phyloP scores from a whole-genome alignment of 1,139 yeast genomes.

The Torulaspora globosa region DNA sequence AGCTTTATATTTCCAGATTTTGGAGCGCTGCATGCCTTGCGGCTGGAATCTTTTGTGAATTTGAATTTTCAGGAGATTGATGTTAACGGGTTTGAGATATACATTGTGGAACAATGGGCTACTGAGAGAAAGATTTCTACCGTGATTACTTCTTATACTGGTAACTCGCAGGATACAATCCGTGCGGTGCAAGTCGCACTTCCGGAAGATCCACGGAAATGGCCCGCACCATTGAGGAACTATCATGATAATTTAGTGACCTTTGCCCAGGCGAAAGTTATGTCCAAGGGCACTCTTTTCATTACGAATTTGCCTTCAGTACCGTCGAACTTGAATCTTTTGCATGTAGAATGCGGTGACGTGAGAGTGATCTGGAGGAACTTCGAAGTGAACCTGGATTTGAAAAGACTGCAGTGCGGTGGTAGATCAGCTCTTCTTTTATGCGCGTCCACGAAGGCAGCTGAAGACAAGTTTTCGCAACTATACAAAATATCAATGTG shows the following conservation, averaged over 20 bases:
- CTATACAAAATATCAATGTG: constrained; percentile 52
- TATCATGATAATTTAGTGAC: constrained; percentile 64
- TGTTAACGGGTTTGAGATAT: constrained; percentile 74
- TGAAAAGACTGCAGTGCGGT: constrained; percentile 74
- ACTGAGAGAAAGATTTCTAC: constrained; percentile 63
- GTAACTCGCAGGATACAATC: constrained; percentile 62
- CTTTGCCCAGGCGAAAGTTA: constrained; percentile 51
- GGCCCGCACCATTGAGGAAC: constrained; percentile 57
- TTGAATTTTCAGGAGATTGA: constrained; percentile 43
- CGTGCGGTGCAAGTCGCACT: constrained; percentile 58
- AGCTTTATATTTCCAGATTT: constrained; percentile 47
- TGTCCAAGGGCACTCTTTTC: constrained; percentile 56
- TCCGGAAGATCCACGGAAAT: constrained; percentile 49
- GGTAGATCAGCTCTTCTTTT: constrained; percentile 76
- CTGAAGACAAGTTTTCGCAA: constrained; percentile 77
- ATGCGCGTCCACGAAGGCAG: constrained; percentile 67
- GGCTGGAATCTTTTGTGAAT: constrained; percentile 41
- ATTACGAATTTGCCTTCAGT: constrained; percentile 78
- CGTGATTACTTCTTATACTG: constrained; percentile 78
- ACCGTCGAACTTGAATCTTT: constrained; percentile 68
- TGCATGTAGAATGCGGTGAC: constrained; percentile 67
- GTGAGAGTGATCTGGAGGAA: constrained; percentile 47
- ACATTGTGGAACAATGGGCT: constrained; percentile 93
- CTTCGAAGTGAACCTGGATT: constrained; percentile 69
- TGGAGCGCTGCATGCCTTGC: constrained; percentile 48